Base-by-base conservation (phyloP, 106 monocot genomes). In the Gastrodia elata region DNA sequence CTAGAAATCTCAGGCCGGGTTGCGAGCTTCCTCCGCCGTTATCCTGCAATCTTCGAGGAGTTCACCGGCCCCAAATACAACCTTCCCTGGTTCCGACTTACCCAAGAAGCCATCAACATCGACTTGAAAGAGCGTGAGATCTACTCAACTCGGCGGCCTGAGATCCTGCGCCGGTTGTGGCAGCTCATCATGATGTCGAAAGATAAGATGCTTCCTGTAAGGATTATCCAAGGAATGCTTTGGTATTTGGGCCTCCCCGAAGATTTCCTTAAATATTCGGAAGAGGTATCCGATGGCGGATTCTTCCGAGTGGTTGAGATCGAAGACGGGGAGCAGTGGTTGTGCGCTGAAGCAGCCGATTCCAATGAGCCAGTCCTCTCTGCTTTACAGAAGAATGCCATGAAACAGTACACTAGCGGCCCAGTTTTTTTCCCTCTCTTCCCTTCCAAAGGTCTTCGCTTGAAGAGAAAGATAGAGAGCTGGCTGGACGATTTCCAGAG, bases 1-100 rank as follows among this genome's bases (percentile, higher is more conserved):
- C 81, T 84, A 42, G 81, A 87, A 43, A 77, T 77, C 39, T 77
- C 84, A 2, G 81, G 81, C 68, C 71, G 81, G 5, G 79, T 83
- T 8, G 79, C 79, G 22, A 28, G 67, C 33, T 84, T 84, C 35
- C 76, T 84, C 30, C 68, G 84, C 37, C 67, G 70, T 8, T 89
- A 81, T 73, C 94, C 94, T 1, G 80, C 91, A 27, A 64, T 88
- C 52, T 94, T 94, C 76, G 77, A 86, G 39, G 91, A 91, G 81
- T 91, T 78, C 80, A 35, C 71, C 5, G 94, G 88, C 4, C 86
- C 90, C 26, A 65, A 81, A 27, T 33, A 86, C 68, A 86, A 81
- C 64, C 84, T 82, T 40, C 94, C 94, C 30, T 91, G 91, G 91
- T 94, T 94, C 83, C 79, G 73, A 42, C 94, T 91, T 42, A 91